Evolutionary conservation across 2,329 filamentous ascomycete genomes (phyloP), one percentile per base, ranked within the genome.

Genomic region (Mycocentrospora acerina): DNA sequence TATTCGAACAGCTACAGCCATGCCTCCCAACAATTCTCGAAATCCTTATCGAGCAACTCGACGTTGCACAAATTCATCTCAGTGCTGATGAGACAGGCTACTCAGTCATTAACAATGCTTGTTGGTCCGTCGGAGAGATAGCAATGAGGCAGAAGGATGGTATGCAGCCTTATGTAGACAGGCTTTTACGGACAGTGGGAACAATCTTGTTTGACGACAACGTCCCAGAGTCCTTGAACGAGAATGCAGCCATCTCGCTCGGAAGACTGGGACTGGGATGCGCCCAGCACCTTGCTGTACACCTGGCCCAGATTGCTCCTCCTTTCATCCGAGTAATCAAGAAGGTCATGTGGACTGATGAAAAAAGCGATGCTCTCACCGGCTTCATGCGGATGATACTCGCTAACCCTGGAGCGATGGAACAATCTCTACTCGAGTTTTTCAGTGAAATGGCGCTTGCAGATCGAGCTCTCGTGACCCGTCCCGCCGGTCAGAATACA

Each of bases 41-140:
- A 1, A 82, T 91, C 32, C 72, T 96, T n/a, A 79, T 96, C 48
- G 81, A 83, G 56, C 90, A 97, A 64, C 80, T 98, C 18, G 90
- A 97, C 51, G 74, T 95, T 25, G 58, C 53, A 11, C 60, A 70
- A 51, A 85, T 90, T 45, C 77, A 77, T 38, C 79, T 90, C 44
- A 88, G 94, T 54, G 86, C 90, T 44, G 82, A 89, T 31, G 88
- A 95, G 48, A 86, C 81, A 13, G 85, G 83, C 11, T 96, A 95
- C 66, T 89, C 90, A 44, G 90, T 97, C 19, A 83, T 97, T 43
- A 98, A 97, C 77, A 98, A 98, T 63, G 91, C 93, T 15, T 97
- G 91, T 71, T 98, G 93, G 93, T 94, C 90, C 6, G 84, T 83
- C 16, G 93, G 93, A 28, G 93, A 98, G 72, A 93, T 97, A 46